phyloP scores from a whole-genome alignment of 2,329 filamentous ascomycete species.

The Trichoderma guizhouense region DNA sequence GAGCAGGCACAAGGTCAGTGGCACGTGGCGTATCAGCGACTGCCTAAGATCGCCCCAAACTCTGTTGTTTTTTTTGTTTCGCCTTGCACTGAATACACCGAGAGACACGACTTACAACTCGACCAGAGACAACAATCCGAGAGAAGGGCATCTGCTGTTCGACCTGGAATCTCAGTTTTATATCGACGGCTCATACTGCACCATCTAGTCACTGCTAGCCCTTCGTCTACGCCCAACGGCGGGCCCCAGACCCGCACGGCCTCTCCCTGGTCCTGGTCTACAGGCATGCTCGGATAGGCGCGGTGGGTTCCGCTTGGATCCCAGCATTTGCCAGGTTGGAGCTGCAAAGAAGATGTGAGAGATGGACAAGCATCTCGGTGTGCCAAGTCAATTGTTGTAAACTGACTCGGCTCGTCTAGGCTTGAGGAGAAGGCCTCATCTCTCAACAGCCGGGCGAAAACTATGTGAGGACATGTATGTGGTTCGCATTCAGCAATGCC shows the following conservation, averaged over 20 bases:
- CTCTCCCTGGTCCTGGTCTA: background rate
- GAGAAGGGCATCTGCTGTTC: background rate
- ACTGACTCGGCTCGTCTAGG: background rate
- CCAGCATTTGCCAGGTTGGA: background rate
- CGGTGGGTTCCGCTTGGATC: background rate
- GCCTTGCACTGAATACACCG: background rate
- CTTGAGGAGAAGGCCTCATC: background rate
- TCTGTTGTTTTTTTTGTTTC: background rate
- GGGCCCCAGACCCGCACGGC: constrained; percentile 8
- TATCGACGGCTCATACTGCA: background rate
- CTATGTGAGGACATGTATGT: background rate
- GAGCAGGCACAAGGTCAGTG: background rate
- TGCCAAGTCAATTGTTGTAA: background rate
- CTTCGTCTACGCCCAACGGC: constrained; percentile 10
- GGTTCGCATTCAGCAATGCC: background rate
- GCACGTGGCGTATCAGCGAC: constrained; percentile 8
- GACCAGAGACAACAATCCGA: background rate
- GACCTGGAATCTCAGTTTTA: background rate
- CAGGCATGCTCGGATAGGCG: background rate
- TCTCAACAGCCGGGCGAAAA: background rate
- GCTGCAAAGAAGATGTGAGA: background rate
- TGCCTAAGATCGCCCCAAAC: background rate
- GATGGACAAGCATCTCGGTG: background rate
- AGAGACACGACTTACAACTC: background rate
- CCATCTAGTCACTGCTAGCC: background rate